Evolutionary conservation across 192 early-diverging fungal species (phyloP).

Genomic region (Coemansia guatemalensis): DNA sequence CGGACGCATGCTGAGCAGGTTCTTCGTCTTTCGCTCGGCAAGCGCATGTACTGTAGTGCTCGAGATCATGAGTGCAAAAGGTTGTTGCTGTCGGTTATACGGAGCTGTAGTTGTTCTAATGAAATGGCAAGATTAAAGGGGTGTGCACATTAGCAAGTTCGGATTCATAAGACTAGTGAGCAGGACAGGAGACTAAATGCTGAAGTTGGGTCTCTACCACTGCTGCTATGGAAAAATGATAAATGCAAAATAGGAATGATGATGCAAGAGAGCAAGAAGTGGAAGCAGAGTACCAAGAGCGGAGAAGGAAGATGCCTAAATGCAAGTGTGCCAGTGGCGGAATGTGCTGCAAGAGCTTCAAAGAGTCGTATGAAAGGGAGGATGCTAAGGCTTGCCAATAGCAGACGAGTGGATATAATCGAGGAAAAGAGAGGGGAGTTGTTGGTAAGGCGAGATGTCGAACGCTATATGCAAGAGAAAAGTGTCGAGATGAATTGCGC

Average conservation of each 20-base stretch:
- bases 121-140: not conserved
- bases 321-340: not conserved
- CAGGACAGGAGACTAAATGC: not conserved
- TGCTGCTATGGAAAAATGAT: not conserved
- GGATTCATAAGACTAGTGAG: not conserved
- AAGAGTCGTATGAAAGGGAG: not conserved
- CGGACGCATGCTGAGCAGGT: constrained; percentile 48
- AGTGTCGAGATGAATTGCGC: constrained; percentile 13
- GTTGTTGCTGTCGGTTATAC: not conserved
- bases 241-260: constrained; percentile 1
- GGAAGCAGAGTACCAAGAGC: not conserved
- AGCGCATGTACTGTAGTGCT: constrained; percentile 35
- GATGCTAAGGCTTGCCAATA: not conserved
- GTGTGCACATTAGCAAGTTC: constrained; percentile 1
- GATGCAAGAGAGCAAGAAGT: not conserved
- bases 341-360: not conserved
- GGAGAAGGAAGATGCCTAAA: not conserved
- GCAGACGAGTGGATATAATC: constrained; percentile 6
- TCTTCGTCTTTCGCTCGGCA: constrained; percentile 48
- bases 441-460: not conserved
- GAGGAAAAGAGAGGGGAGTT: not conserved
- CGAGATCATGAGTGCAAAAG: constrained; percentile 30
- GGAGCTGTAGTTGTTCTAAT: not conserved
- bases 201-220: not conserved
- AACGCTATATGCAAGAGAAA: constrained; percentile 3